Base-by-base conservation (phyloP, 2,329 filamentous ascomycete species). In the Elsinoe arachidis region DNA sequence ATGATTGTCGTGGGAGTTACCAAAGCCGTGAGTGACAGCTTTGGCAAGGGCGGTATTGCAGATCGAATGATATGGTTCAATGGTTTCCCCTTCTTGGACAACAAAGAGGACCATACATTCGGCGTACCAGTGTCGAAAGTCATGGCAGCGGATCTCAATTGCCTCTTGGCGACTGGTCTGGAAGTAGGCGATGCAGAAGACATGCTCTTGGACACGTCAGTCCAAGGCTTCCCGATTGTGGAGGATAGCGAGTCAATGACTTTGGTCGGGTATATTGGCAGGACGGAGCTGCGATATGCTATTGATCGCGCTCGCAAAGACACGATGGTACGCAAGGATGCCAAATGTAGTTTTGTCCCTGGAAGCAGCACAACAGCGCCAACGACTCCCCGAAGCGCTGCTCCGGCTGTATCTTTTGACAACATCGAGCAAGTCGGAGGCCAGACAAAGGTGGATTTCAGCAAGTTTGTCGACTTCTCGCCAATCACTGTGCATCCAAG, bases 11-110 rank as follows among this genome's bases (percentile, higher is more conserved):
- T 97, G 2, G 93, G 93, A 51, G 87, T 96, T 33, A 97, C 92
- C 38, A 99, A 99, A 76, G 88, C 88, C 12, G 88, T 99, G 47
- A 85, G 88, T 61, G 90, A 95, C 63, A 79, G 90, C 11, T 93
- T 95, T 67, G 90, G 90, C n/a, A 95, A 92, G 68, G 93, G 92
- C 30, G 93, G 93, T 47, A 97, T 99, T 59, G 93, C 93, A 19
- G 93, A 99, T 70, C 86, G 90, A 61, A 96, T 96, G 89, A 99
- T 99, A 65, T 96, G 90, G 86, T 96, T 96, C 74, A 97, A 90
- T 65, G 93, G 93, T 1, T 96, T 96, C 67, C 93, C 93, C 0
- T 99, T 95, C 73, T 79, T 99, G 2, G 93, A 99, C 73, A 95
- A 88, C 72, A 99, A 99, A 69, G 92, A 97, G 71, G 93, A 97